Conservation (phyloP, 345 rosid genomes). For the Adansonia digitata region DNA sequence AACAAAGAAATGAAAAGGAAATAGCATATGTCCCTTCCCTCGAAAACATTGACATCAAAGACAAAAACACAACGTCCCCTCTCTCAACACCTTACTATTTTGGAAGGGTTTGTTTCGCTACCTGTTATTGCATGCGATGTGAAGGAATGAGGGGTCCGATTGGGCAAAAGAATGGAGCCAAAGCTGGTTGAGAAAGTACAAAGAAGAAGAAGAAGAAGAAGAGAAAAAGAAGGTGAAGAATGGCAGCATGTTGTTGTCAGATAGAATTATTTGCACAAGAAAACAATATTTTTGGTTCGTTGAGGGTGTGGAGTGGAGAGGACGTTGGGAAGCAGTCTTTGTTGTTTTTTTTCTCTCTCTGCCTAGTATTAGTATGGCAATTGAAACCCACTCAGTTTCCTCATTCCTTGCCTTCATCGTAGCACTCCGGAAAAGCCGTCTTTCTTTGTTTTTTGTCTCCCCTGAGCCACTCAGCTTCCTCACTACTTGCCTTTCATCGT, state of each 20-base stretch:
- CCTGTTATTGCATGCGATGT: constrained; percentile 26
- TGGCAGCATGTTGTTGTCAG: constrained; percentile 21
- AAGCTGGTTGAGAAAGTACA: constrained; percentile 15
- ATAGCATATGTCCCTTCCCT: constrained; percentile 7
- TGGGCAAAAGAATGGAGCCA: constrained; percentile 20
- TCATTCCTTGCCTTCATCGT: constrained; percentile 25
- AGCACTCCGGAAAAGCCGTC: constrained; percentile 16
- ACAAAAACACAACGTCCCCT: constrained; percentile 16
- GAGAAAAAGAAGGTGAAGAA: constrained; percentile 8
- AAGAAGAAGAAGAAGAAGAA: background rate
- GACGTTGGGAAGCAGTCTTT: constrained; percentile 12
- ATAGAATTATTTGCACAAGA: constrained; percentile 25
- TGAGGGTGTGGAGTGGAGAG: background rate
- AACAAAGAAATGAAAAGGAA: constrained; percentile 10
- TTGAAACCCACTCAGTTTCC: constrained; percentile 39
- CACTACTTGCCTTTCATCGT: constrained; percentile 24
- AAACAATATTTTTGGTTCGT: constrained; percentile 14
- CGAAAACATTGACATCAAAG: constrained; percentile 18
- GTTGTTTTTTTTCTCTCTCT: constrained; percentile 14
- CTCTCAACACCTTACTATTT: background rate
- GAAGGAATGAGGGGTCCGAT: constrained; percentile 13
- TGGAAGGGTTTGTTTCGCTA: background rate
- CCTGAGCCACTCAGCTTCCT: constrained; percentile 20
- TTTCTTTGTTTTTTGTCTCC: constrained; percentile 15
- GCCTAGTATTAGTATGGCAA: background rate